Evolutionary conservation across 2,329 filamentous ascomycete genomes (phyloP).

Genomic region (Malbranchea cinnamomea): DNA sequence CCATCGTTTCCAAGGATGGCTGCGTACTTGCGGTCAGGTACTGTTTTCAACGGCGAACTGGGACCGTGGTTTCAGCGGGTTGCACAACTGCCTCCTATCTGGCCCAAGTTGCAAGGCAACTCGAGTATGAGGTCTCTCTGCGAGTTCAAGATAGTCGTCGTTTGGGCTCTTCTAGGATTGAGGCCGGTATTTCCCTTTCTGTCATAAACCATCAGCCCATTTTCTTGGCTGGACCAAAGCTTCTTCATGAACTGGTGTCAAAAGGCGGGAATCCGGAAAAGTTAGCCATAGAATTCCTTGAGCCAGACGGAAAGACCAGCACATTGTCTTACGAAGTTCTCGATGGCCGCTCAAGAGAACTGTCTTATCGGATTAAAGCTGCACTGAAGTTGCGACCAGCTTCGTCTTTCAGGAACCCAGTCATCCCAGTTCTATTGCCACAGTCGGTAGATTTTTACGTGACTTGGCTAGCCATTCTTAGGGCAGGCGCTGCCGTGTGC

Average conservation of each 20-base stretch:
- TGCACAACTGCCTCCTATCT: slow-evolving; percentile 15
- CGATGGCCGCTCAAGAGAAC: slow-evolving; percentile 39
- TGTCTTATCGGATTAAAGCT: slow-evolving; percentile 38
- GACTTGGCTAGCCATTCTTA: slow-evolving; percentile 60
- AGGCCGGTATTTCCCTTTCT: too few species aligned
- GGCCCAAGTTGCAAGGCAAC: slow-evolving; percentile 17
- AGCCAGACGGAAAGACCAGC: slow-evolving; percentile 30
- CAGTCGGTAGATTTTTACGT: slow-evolving; percentile 69
- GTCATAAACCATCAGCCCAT: slow-evolving; percentile 43
- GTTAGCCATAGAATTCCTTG: slow-evolving; percentile 50
- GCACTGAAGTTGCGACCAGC: too few species aligned
- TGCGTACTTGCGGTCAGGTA: slow-evolving; percentile 14
- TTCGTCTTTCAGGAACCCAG: slow-evolving; percentile 13
- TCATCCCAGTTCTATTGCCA: slow-evolving; percentile 63
- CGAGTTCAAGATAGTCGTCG: slow-evolving; percentile 11
- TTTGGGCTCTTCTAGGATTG: too few species aligned
- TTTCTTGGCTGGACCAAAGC: slow-evolving; percentile 37
- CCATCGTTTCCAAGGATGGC: slow-evolving; percentile 2
- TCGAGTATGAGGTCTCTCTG: slow-evolving; percentile 15
- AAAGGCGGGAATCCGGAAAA: slow-evolving; percentile 18
- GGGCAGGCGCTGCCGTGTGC: slow-evolving; percentile 73
- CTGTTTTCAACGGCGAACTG: slow-evolving; percentile 12
- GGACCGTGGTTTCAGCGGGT: slow-evolving; percentile 14
- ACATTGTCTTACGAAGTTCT: slow-evolving; percentile 48
- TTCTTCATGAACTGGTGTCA: slow-evolving; percentile 50